phyloP scores from a whole-genome alignment of 768 basidiomycete species.

The Trametes gibbosa region DNA sequence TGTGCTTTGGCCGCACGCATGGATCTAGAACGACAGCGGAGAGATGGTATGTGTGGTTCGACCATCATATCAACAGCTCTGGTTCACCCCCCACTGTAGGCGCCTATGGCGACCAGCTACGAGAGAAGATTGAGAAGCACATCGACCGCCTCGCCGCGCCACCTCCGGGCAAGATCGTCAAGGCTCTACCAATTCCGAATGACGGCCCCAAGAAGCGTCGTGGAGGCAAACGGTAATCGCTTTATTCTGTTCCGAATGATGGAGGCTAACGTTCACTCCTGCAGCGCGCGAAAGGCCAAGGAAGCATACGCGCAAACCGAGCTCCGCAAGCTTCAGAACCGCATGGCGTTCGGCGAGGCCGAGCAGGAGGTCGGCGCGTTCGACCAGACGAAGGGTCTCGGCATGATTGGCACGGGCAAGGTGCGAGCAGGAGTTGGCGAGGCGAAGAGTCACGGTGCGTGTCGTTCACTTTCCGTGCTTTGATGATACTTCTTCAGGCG shows the following conservation, averaged over 20 bases:
- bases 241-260: not conserved
- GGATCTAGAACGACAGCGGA: conserved; percentile 81
- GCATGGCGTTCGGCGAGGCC: conserved; percentile 92
- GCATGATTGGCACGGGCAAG: conserved; percentile 96
- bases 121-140: conserved; percentile 90
- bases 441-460: conserved; percentile 84
- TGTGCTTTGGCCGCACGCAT: conserved; percentile 86
- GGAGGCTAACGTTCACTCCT: not conserved
- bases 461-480: not conserved
- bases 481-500: not conserved
- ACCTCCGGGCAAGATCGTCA: conserved; percentile 88
- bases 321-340: conserved; percentile 93
- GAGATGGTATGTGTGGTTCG: conserved; percentile 61
- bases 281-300: conserved; percentile 94
- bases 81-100: conserved; percentile 37
- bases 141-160: conserved; percentile 91
- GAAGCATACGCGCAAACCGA: conserved; percentile 98
- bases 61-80: not conserved
- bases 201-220: conserved; percentile 95
- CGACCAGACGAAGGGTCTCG: conserved; percentile 96
- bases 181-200: conserved; percentile 90
- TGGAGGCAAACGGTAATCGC: conserved; percentile 84
- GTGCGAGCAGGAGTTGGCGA: conserved; percentile 87
- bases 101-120: conserved; percentile 74
- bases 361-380: conserved; percentile 97